Base-by-base conservation (phyloP, 164 flowering plant genomes). In the Buxus sempervirens region DNA sequence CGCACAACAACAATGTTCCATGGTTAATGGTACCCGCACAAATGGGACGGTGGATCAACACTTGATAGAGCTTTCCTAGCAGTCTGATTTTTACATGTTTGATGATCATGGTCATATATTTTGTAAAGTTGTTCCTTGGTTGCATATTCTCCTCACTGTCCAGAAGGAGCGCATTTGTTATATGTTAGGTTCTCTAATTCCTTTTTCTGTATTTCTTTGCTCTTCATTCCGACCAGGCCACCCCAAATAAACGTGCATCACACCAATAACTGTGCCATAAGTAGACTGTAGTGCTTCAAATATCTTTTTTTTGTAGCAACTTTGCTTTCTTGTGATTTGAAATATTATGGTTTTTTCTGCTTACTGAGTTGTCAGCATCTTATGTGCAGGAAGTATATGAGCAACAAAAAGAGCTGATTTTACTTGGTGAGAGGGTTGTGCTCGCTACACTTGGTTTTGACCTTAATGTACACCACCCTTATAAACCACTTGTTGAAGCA, bases 361-460 rank as follows among this genome's bases (percentile, higher is more conserved):
- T 54, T 38, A 19, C 21, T 55, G 45, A 42, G 10, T 22, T 38
- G 1, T 45, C 64, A 27, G 5, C 42, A 64, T 73, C 14, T 42
- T 24, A 59, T 27, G 22, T 85, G 77, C 86, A 89, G 97, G 94
- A 89, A 65, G 90, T 91, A 53, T 86, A 87, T 68, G 93, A 91
- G 63, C 91, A 85, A 58, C 94, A 89, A 58, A 86, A 87, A 57
- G 93, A 91, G 76, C 76, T 87, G 55, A 82, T 89, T 76, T 79
- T 91, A 76, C 75, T 81, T 65, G 93, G 88, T 32, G 97, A 91
- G 78, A 83, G 91, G 77, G 83, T 84, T 81, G 90, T 91, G 51
- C 93, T 91, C 69, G 89, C 88, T n/a, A 91, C 94, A 45, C 83
- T 91, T 70, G 94, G 86, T 54, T 91, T 89, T 78, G 97, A 91